Percentiles rank a stretch among this genome's conserved stretches.
phyloP scores from a whole-genome alignment of 2,329 filamentous ascomycete species.

The Stachybotrys elegans region DNA sequence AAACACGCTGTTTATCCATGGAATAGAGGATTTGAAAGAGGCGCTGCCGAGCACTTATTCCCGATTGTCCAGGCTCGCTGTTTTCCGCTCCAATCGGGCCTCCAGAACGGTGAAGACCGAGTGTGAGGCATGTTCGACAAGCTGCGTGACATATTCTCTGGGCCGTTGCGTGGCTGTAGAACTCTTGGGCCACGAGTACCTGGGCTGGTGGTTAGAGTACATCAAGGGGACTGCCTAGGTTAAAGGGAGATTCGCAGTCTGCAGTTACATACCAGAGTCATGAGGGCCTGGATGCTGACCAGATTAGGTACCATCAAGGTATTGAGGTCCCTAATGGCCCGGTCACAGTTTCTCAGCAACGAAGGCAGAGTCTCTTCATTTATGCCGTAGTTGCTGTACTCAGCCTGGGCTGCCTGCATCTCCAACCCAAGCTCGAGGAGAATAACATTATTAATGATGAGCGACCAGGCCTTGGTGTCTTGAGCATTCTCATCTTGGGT shows the following conservation, averaged over 20 bases:
- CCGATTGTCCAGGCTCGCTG: neutral
- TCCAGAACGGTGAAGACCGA: neutral
- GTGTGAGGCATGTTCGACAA: neutral
- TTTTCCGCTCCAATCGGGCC: neutral
- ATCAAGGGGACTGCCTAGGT: neutral
- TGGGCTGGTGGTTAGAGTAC: neutral
- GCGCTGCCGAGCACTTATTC: neutral
- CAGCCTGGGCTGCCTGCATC: neutral
- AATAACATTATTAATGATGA: neutral
- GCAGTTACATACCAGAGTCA: neutral
- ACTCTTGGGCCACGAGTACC: neutral
- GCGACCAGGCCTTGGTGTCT: neutral
- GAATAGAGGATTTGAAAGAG: neutral
- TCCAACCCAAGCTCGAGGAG: constrained; percentile 1
- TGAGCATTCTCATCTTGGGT: neutral
- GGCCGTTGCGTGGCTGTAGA: neutral
- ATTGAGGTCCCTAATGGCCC: neutral
- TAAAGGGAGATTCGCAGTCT: neutral
- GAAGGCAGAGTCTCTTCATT: neutral
- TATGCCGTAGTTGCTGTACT: neutral
- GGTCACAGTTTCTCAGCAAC: neutral
- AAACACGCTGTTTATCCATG: neutral
- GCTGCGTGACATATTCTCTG: neutral
- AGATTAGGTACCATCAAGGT: neutral
- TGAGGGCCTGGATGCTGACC: neutral